A percentile compares a stretch with the other conserved stretches of the same genome.
Conservation (phyloP, 2,329 filamentous ascomycete genomes). For the Xylaria sp. region DNA sequence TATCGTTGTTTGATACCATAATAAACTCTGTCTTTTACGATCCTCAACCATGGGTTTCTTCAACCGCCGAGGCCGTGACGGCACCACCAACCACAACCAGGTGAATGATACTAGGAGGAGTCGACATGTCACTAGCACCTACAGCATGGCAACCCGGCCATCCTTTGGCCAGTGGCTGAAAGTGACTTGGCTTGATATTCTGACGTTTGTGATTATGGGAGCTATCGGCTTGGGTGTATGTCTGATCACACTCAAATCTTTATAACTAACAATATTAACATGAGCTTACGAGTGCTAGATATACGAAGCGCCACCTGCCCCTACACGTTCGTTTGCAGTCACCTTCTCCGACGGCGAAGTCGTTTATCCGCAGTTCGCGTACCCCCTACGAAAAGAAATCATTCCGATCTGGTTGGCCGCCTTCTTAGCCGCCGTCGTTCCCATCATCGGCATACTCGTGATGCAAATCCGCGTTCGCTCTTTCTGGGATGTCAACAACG, state of each 20-base stretch:
- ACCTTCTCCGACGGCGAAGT: conserved; percentile 74
- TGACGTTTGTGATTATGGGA: conserved; percentile 75
- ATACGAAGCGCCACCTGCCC: conserved; percentile 72
- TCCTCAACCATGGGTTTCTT: conserved; percentile 43
- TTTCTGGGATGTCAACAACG: conserved; percentile 79
- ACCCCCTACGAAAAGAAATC: conserved; percentile 76
- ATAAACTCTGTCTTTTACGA: background rate
- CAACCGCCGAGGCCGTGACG: conserved; percentile 39
- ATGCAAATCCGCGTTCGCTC: conserved; percentile 75
- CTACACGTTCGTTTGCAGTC: conserved; percentile 76
- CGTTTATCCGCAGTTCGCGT: conserved; percentile 76
- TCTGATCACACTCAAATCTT: conserved; percentile 19
- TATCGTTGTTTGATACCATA: conserved; percentile 3
- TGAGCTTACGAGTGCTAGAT: conserved; percentile 54
- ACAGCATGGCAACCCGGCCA: conserved; percentile 63
- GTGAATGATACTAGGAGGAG: conserved; percentile 12
- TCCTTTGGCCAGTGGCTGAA: conserved; percentile 77
- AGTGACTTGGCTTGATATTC: conserved; percentile 72
- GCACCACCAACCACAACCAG: conserved; percentile 19
- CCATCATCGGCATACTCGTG: conserved; percentile 72
- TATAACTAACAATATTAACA: background rate
- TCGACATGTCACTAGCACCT: conserved; percentile 41
- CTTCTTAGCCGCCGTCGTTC: conserved; percentile 71
- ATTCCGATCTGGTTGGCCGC: conserved; percentile 78
- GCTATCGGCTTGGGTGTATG: conserved; percentile 74